These are phyloP conservation scores for Filobasidium floriforme DNA, from an alignment of 768 basidiomycete genomes.

Conservation along the genomic window DNA sequence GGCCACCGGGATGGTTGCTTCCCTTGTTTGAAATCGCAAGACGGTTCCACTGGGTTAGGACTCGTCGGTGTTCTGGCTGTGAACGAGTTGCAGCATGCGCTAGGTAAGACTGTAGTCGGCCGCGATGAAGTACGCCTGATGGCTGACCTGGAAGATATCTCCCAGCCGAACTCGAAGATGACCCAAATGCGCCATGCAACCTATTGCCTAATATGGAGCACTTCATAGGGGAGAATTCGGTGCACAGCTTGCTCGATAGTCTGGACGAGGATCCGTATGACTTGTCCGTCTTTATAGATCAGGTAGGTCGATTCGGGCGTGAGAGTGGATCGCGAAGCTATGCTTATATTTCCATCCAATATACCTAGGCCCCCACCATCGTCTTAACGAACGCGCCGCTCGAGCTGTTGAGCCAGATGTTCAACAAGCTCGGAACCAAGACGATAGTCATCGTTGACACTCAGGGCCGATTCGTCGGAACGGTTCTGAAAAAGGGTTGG, in stretches of 20 bases:
- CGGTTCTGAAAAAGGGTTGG: slow-evolving; percentile 93
- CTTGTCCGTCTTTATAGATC: slow-evolving; percentile 83
- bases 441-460: slow-evolving; percentile 78
- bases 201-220: slow-evolving; percentile 48
- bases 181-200: slow-evolving; percentile 58
- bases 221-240: slow-evolving; percentile 8
- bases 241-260: slow-evolving; percentile 35
- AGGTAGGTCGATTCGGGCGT: slow-evolving; percentile 49
- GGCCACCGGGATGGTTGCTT: slow-evolving; percentile 28
- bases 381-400: slow-evolving; percentile 77
- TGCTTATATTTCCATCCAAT: background rate
- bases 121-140: no score
- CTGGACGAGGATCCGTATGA: slow-evolving; percentile 48
- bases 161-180: slow-evolving; percentile 53
- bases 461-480: slow-evolving; percentile 77
- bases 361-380: slow-evolving; percentile 70
- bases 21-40: slow-evolving; percentile 18
- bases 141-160: background rate
- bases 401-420: slow-evolving; percentile 86
- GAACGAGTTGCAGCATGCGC: slow-evolving; percentile 87
- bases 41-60: slow-evolving; percentile 47
- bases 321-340: background rate
- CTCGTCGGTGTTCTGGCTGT: slow-evolving; percentile 85
- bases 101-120: slow-evolving; percentile 61
- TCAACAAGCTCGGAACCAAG: slow-evolving; percentile 84